These are phyloP conservation scores for Cladorrhinum samala DNA, from an alignment of 495 filamentous ascomycete species.

Conservation along the genomic window DNA sequence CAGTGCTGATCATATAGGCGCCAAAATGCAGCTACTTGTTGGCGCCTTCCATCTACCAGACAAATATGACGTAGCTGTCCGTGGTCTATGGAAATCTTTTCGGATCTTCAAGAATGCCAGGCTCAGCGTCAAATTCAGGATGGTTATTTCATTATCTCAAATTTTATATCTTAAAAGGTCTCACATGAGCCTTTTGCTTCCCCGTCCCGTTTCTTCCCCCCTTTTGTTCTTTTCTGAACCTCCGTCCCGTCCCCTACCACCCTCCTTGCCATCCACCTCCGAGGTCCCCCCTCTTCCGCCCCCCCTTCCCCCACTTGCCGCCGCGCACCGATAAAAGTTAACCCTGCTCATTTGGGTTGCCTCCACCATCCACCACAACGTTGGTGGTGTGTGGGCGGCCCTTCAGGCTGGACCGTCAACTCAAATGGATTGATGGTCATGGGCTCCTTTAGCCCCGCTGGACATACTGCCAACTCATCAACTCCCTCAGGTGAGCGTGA, in stretches of 20 bases:
- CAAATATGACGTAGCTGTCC: too few relatives aligned
- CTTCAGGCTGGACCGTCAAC: constrained; percentile 1
- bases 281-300: neutral
- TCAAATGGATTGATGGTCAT: constrained; percentile 20
- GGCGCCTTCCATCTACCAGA: too few relatives aligned
- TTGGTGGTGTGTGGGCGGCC: constrained; percentile 7
- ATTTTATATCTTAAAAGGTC: neutral
- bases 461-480: constrained; percentile 26
- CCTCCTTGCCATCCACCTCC: neutral
- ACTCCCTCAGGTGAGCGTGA: constrained; percentile 18
- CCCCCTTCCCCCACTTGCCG: neutral
- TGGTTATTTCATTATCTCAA: too few relatives aligned
- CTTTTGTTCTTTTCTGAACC: neutral
- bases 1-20: too few relatives aligned
- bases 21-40: too few relatives aligned
- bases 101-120: too few relatives aligned
- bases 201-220: neutral
- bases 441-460: constrained; percentile 9
- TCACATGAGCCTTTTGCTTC: neutral
- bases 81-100: too few relatives aligned
- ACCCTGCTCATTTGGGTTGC: too few relatives aligned
- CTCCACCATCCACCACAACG: too few relatives aligned
- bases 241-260: neutral
- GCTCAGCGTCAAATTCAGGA: too few relatives aligned
- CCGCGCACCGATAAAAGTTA: constrained; percentile 1